Evolutionary conservation across 371 early-diverging fungal species (phyloP).

Genomic region (Rhizopus stolonifer): DNA sequence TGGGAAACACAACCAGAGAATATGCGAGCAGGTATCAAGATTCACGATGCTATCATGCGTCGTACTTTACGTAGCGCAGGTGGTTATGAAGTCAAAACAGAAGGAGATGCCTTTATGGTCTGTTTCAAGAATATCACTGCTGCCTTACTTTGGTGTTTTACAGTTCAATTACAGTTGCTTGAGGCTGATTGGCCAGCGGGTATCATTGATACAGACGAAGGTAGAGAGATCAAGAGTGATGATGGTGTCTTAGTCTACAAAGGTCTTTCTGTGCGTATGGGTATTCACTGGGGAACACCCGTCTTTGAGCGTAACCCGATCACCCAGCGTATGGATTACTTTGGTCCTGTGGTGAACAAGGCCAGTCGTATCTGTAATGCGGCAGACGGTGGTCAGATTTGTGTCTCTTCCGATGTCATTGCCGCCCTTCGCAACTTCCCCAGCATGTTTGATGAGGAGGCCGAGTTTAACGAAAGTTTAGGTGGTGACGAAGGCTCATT

Average conservation of each 20-base stretch:
- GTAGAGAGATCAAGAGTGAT: slow-evolving; percentile 66
- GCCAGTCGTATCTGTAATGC: slow-evolving; percentile 84
- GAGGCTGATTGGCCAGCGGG: slow-evolving; percentile 92
- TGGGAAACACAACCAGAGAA: slow-evolving; percentile 89
- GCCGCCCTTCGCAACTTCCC: slow-evolving; percentile 48
- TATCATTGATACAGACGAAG: slow-evolving; percentile 79
- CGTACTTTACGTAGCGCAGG: slow-evolving; percentile 78
- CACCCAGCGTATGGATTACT: slow-evolving; percentile 94
- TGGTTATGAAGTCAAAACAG: slow-evolving; percentile 98
- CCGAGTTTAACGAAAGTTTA: slow-evolving; percentile 4
- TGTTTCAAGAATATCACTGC: slow-evolving; percentile 85
- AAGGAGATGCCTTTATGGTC: slow-evolving; percentile 97
- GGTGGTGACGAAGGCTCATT: slow-evolving; percentile 17
- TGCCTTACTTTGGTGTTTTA: slow-evolving; percentile 90
- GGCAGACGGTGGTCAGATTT: slow-evolving; percentile 94
- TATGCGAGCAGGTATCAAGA: slow-evolving; percentile 89
- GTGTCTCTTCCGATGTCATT: slow-evolving; percentile 66
- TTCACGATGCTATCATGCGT: slow-evolving; percentile 88
- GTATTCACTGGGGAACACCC: slow-evolving; percentile 92
- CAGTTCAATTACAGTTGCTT: slow-evolving; percentile 82
- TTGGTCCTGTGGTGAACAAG: slow-evolving; percentile 92
- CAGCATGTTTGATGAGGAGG: slow-evolving; percentile 39
- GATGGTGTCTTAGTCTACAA: slow-evolving; percentile 71
- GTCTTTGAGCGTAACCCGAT: slow-evolving; percentile 90
- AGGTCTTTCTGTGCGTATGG: slow-evolving; percentile 93